phyloP scores from a whole-genome alignment of 768 basidiomycete species.

The Lactarius vividus region DNA sequence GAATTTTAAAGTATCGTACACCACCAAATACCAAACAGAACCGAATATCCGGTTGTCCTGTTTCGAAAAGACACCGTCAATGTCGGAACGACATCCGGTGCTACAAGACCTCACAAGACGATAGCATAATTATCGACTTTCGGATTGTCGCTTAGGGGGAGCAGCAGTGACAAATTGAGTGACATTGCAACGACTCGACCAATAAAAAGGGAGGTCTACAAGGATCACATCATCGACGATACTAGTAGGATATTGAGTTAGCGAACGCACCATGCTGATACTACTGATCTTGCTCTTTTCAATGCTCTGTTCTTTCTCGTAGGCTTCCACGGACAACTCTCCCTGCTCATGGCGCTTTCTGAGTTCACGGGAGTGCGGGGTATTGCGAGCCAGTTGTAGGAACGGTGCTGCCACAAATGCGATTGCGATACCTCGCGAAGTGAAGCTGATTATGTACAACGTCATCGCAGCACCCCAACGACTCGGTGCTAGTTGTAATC shows the following conservation, averaged over 20 bases:
- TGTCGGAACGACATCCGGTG: neutral
- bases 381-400: slow-evolving; percentile 79
- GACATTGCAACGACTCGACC: slow-evolving; percentile 65
- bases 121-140: slow-evolving; percentile 74
- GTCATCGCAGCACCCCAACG: slow-evolving; percentile 75
- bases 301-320: slow-evolving; percentile 70
- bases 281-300: slow-evolving; percentile 86
- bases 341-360: slow-evolving; percentile 56
- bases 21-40: slow-evolving; percentile 84
- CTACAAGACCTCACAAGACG: slow-evolving; percentile 48
- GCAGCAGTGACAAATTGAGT: slow-evolving; percentile 66
- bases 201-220: slow-evolving; percentile 70
- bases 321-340: slow-evolving; percentile 57
- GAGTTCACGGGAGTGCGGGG: slow-evolving; percentile 55
- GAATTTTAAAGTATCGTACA: slow-evolving; percentile 45
- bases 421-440: slow-evolving; percentile 74
- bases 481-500: slow-evolving; percentile 46
- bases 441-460: slow-evolving; percentile 75
- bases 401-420: slow-evolving; percentile 80
- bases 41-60: slow-evolving; percentile 77
- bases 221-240: neutral
- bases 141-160: slow-evolving; percentile 58
- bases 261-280: slow-evolving; percentile 62
- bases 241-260: neutral
- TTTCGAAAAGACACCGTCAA: neutral